Conservation (phyloP, 2,329 filamentous ascomycete species). For the Aspergillus pseudoterreus region DNA sequence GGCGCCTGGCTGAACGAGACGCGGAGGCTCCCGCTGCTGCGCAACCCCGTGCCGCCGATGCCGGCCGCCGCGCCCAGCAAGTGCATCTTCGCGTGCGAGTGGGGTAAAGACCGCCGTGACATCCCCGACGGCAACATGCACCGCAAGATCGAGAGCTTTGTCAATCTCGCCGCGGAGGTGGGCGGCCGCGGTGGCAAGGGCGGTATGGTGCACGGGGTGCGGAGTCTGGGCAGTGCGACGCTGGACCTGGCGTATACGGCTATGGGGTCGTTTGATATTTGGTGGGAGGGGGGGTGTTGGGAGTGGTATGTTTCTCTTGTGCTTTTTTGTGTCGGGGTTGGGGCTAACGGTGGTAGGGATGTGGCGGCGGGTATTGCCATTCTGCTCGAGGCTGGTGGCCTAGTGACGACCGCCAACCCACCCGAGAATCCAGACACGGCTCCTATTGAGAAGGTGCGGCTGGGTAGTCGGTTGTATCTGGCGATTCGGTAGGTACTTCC, state of each 20-base stretch:
- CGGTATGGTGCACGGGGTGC: constrained; percentile 74
- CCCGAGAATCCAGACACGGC: constrained; percentile 55
- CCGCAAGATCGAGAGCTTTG: constrained; percentile 69
- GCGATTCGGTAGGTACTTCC: constrained; percentile 56
- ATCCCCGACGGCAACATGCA: constrained; percentile 63
- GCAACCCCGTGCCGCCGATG: constrained; percentile 61
- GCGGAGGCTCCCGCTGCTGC: constrained; percentile 60
- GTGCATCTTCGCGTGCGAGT: constrained; percentile 72
- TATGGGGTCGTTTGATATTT: constrained; percentile 73
- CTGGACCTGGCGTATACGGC: constrained; percentile 72
- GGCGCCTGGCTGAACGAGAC: constrained; percentile 69
- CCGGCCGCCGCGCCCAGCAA: constrained; percentile 62
- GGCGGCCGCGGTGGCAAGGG: constrained; percentile 62
- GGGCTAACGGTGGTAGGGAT: constrained; percentile 46
- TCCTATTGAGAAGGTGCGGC: constrained; percentile 55
- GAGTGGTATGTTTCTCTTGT: constrained; percentile 57
- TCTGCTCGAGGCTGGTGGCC: constrained; percentile 67
- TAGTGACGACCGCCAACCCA: constrained; percentile 71
- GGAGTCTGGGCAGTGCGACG: constrained; percentile 70
- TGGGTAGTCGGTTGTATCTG: constrained; percentile 68
- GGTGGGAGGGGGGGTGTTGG: constrained; percentile 81
- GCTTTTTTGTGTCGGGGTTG: neutral
- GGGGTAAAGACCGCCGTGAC: constrained; percentile 74
- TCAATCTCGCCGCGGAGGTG: constrained; percentile 69
- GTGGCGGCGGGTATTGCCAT: constrained; percentile 73